A percentile compares a stretch with the other conserved stretches of the same genome.
Evolutionary conservation across 805 yeast species (phyloP).

Genomic region (Ogataea pilisensis): DNA sequence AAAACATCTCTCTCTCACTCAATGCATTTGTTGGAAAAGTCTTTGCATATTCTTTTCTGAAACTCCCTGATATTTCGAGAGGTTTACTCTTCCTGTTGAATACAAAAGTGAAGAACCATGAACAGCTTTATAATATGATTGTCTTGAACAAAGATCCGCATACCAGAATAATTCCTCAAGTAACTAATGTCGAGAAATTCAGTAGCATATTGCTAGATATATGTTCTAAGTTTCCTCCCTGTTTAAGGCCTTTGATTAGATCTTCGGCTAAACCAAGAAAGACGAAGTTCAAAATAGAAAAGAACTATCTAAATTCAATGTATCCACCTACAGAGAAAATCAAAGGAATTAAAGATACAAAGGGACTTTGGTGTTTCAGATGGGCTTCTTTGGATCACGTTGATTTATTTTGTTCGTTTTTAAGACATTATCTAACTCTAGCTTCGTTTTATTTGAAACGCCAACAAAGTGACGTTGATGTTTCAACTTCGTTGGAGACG

Average conservation of each 20-base stretch:
- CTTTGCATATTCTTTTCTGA: slow-evolving; percentile 58
- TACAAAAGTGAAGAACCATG: slow-evolving; percentile 45
- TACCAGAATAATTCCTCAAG: slow-evolving; percentile 4
- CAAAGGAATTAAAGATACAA: slow-evolving; percentile 51
- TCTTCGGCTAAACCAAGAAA: slow-evolving; percentile 20
- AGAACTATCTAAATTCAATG: slow-evolving; percentile 33
- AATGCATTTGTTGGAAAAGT: slow-evolving; percentile 69
- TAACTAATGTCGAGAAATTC: slow-evolving; percentile 2
- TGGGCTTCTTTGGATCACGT: slow-evolving; percentile 53
- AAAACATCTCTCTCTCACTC: slow-evolving; percentile 49
- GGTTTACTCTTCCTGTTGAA: slow-evolving; percentile 55
- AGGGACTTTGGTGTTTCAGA: slow-evolving; percentile 57
- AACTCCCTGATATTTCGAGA: slow-evolving; percentile 50
- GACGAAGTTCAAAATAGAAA: slow-evolving; percentile 27
- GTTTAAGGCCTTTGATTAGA: slow-evolving; percentile 20
- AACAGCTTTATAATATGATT: slow-evolving; percentile 21
- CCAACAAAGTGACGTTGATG: slow-evolving; percentile 8
- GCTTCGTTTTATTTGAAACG: slow-evolving; percentile 20
- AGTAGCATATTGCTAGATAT: slow-evolving; percentile 8
- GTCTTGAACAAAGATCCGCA: slow-evolving; percentile 15
- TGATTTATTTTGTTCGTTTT: slow-evolving; percentile 56
- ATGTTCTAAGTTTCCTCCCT: slow-evolving; percentile 19
- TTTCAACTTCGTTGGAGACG: slow-evolving; percentile 12
- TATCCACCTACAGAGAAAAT: slow-evolving; percentile 35
- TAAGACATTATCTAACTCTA: slow-evolving; percentile 50